Evolutionary conservation across 495 filamentous ascomycete genomes (phyloP), one percentile per base, ranked within the genome.

Genomic region (Aspergillus kassunensis): DNA sequence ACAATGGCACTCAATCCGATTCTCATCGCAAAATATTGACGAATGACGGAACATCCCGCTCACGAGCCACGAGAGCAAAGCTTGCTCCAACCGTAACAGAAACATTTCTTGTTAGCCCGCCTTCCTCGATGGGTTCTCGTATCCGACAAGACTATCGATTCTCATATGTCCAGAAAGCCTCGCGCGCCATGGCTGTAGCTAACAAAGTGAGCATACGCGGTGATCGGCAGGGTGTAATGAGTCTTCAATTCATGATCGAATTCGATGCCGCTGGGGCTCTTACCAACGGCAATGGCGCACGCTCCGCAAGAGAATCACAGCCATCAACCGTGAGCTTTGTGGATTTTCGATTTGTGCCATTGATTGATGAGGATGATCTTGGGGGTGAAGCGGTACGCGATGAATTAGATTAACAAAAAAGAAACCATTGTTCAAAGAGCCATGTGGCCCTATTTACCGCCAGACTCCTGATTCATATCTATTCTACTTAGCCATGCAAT

Each of bases 171-270:
- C 89, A 87, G 60, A 83, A 86, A 36, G 90, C 92, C 2, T 78
- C 77, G 29, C 82, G 89, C 31, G 93, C 93, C 3, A 97, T 98
- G 95, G 83, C 82, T 25, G 80, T 89, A 37, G 90, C 93, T 19
- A 89, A 78, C 49, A 98, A 97, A 67, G 92, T 97, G 20, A 96
- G 91, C 63, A 81, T 98, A 51, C 76, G 93, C 6, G 83, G 88
- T 6, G 93, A 98, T 72, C 74, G 78, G 10, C 86, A 90, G 65
- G 93, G 93, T 0, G 91, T 97, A 13, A 67, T 98, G 54, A 97
- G 89, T 66, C 72, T 97, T 62, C 93, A 98, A 67, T 96, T 98
- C 58, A 95, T 98, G 90, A 85, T 98, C 29, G 90, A 96, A 64
- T 69, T 87, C 12, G 80, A 81, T 47, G 71, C 67, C 10, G 54